Conservation (phyloP, 148 eudicot species). For the Pharnaceum exiguum region DNA sequence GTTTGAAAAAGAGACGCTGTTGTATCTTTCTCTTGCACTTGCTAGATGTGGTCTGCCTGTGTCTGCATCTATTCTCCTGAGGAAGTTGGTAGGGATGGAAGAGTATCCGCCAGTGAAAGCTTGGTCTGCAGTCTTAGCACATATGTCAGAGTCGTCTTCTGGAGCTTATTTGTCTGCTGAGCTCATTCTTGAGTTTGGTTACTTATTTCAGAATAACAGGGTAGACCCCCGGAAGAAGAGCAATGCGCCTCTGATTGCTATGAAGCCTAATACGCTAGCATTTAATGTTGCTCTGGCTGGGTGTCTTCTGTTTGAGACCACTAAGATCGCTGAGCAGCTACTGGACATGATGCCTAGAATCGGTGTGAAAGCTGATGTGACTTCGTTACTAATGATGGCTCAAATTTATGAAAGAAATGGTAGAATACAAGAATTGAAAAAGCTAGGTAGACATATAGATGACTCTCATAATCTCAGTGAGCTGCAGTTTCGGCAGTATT, state of each 20-base stretch:
- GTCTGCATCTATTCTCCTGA: constrained; percentile 62
- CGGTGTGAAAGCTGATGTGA: constrained; percentile 63
- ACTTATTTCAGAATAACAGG: constrained; percentile 77
- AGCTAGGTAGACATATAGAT: constrained; percentile 72
- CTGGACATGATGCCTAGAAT: constrained; percentile 88
- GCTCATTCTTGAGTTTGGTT: constrained; percentile 86
- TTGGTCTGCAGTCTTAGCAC: constrained; percentile 71
- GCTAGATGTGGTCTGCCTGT: constrained; percentile 57
- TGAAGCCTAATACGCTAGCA: constrained; percentile 74
- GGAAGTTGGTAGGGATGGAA: constrained; percentile 68
- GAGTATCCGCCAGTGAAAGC: constrained; percentile 63
- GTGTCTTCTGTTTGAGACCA: constrained; percentile 66
- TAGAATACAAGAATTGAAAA: constrained; percentile 81
- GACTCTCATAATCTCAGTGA: constrained; percentile 61
- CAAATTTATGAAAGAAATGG: constrained; percentile 84
- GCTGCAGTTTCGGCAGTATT: constrained; percentile 68
- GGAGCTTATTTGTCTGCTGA: constrained; percentile 89
- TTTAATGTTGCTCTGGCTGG: constrained; percentile 64
- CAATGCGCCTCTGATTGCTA: constrained; percentile 66
- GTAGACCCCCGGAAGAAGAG: constrained; percentile 92
- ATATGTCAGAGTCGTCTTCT: constrained; percentile 57
- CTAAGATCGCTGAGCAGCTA: constrained; percentile 87
- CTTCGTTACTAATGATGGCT: constrained; percentile 66
- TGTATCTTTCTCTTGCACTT: constrained; percentile 63
- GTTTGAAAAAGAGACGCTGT: constrained; percentile 57